Evolutionary conservation across 257 asterid species (phyloP).

Genomic region (Craterostigma plantagineum): DNA sequence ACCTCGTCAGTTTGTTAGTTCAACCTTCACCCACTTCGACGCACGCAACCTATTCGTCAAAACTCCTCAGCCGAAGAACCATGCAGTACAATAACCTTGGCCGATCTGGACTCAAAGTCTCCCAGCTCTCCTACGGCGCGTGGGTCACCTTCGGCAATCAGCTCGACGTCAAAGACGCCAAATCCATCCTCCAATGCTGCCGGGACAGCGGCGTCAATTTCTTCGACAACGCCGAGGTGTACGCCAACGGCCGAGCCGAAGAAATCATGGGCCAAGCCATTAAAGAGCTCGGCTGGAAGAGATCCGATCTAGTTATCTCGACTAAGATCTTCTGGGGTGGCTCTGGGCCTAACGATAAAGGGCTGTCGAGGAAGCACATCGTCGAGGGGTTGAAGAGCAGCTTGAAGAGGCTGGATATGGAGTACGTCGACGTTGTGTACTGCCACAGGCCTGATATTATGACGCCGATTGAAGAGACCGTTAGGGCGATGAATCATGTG

Average conservation of each 20-base stretch:
- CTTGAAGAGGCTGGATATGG: conserved; percentile 78
- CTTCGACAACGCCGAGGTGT: conserved; percentile 96
- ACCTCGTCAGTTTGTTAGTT: no score
- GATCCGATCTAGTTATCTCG: conserved; percentile 72
- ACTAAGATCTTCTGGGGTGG: conserved; percentile 99
- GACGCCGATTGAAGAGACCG: conserved; percentile 93
- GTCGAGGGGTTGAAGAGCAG: conserved; percentile 69
- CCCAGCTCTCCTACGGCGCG: conserved; percentile 86
- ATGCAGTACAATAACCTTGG: conserved; percentile 90
- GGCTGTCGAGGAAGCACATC: conserved; percentile 78
- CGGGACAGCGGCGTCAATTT: conserved; percentile 87
- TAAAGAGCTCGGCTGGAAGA: conserved; percentile 90
- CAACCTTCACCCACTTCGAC: no score
- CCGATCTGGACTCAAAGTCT: conserved; percentile 81
- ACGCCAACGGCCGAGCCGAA: conserved; percentile 93
- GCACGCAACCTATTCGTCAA: conserved; percentile 18
- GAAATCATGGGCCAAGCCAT: conserved; percentile 98
- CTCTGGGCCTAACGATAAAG: conserved; percentile 89
- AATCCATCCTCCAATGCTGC: conserved; percentile 79
- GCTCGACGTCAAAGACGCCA: conserved; percentile 89
- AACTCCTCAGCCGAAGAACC: conserved; percentile 28
- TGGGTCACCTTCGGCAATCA: conserved; percentile 99
- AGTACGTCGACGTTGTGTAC: conserved; percentile 61
- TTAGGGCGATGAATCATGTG: conserved; percentile 88
- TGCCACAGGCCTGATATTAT: conserved; percentile 73